Evolutionary conservation across 139 green algal genomes (phyloP), one percentile per base, ranked within the genome.

Genomic region (Diplosphaera chodatii): DNA sequence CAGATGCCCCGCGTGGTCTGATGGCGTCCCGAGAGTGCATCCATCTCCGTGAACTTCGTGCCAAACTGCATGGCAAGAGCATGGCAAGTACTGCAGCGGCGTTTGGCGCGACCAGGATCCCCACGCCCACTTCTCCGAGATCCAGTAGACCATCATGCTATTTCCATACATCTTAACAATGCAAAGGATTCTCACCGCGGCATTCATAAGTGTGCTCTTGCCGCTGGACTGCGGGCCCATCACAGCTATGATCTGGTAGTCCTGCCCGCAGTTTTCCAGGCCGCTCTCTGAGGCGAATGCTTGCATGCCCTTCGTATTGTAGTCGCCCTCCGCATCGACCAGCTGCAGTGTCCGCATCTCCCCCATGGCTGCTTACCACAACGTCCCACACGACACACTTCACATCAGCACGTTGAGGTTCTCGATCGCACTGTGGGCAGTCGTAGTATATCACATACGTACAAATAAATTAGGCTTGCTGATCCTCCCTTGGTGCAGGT

Each of bases 211-310:
- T n/a, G 92, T 97, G 70, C 81, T 91, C 79, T 97, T 97, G 63
- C 92, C 95, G 33, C 80, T 93, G 76, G 83, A 93, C 82, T 99
- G 95, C 10, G 95, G 95, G 0, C 95, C 95, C 87, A 97, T 98
- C 69, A 99, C 97, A 27, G 95, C 93, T 15, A 99, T 89, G 0
- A 97, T 81, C 21, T 88, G 86, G 77, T 99, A 99, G 40, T 80
- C 77, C 25, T 84, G 65, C 13, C 82, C 85, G 5, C 66, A 68
- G 13, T 67, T 65, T 20, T 82, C 78, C 3, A 91, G 40, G 0
- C 73, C 74, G 32, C 66, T 73, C 10, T 69, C 40, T 6, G 66
- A 59, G 1, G 89, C 66, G 32, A 90, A 91, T 0, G 55, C 15
- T 18, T 83, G 33, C 25, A 93, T 72, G 4, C 63, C 64, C 0